Base-by-base conservation (phyloP, 192 early-diverging fungal genomes). In the Coemansia guatemalensis region DNA sequence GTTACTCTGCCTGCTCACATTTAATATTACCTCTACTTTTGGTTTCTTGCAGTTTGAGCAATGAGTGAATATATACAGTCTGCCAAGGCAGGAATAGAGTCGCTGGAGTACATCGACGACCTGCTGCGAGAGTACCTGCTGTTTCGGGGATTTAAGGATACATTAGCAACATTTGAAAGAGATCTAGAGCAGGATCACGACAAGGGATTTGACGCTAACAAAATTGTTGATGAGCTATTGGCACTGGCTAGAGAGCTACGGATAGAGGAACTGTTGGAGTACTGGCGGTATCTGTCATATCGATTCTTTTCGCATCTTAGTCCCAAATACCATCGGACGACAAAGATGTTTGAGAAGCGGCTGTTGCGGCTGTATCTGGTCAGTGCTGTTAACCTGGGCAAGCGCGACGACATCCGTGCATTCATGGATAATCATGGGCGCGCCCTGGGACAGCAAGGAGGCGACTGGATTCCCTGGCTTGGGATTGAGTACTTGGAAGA, bases 381-480 rank as follows among this genome's bases (percentile, higher is more conserved):
- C 23, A 71, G 69, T 23, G 78, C 78, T 8, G 48, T 68, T n/a
- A 41, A 58, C 14, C 50, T 54, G 22, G 61, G 39, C 11, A 47
- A 58, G 66, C 68, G 69, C 25, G 23, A 22, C 5, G 48, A 23
- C 20, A 60, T 81, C 21, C 78, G 78, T 0, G 52, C 29, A 53
- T 81, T 72, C 24, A 71, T 81, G 68, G 66, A 61, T 22, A 51
- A 35, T 50, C 69, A 81, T 26, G 78, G 78, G 22, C 55, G 41
- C 7, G 29, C 52, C 54, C 73, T 81, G 18, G 73, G 73, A 2
- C 73, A 75, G 66, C 78, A 81, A 47, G 72, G 68, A 48, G 76
- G 76, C 51, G 78, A 81, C 60, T 81, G 78, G 78, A 61, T 81
- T n/a, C 78, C 78, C 17, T 81, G 78, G 78, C 73, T 81, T 12